Percentiles rank a stretch among this genome's conserved stretches.
These are phyloP conservation scores for Bassia scoparia DNA, from an alignment of 148 eudicot genomes.

Conservation along the genomic window DNA sequence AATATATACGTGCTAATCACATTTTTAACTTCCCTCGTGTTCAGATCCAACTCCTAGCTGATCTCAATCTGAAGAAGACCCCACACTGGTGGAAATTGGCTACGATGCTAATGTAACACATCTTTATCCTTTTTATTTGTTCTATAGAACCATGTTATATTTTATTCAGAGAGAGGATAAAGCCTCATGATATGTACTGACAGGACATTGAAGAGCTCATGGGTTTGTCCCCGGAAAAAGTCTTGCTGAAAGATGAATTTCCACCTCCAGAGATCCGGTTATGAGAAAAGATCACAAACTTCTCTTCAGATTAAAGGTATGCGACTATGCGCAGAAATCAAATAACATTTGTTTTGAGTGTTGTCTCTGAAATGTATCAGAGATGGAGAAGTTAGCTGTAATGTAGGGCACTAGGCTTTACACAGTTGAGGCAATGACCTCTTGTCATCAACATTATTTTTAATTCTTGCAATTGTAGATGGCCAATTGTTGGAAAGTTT, in stretches of 20 bases:
- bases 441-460: not conserved
- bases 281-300: conserved; percentile 70
- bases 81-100: conserved; percentile 85
- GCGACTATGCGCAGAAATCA: not conserved
- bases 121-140: not conserved
- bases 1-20: not conserved
- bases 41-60: conserved; percentile 89
- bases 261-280: conserved; percentile 88
- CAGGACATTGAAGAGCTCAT: conserved; percentile 98
- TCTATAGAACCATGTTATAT: not conserved
- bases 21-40: conserved; percentile 7
- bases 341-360: not conserved
- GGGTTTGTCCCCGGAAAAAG: conserved; percentile 82
- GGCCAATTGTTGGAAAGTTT: not conserved
- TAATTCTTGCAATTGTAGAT: not conserved
- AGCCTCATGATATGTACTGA: conserved; percentile 18
- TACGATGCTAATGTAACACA: conserved; percentile 67
- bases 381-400: not conserved
- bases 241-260: conserved; percentile 93
- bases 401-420: not conserved
- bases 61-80: conserved; percentile 89
- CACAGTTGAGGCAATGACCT: conserved; percentile 4
- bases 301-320: conserved; percentile 94
- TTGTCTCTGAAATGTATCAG: not conserved
- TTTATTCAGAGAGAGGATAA: not conserved